phyloP scores from a whole-genome alignment of 257 asterid species.

The Capsicum rhomboideum region DNA sequence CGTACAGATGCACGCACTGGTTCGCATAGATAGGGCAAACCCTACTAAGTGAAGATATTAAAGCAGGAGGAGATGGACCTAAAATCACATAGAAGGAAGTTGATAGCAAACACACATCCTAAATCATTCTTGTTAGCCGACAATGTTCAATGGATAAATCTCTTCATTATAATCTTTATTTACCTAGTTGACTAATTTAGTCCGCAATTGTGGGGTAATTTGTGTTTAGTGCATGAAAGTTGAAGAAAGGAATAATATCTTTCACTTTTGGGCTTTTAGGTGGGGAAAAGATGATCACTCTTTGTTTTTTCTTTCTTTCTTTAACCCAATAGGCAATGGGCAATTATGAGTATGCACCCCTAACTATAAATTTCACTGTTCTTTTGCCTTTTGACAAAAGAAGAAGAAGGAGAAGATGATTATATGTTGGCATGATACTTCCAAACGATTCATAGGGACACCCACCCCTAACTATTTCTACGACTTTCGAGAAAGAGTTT shows the following conservation, averaged over 20 bases:
- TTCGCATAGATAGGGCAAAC: background rate
- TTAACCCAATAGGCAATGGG: background rate
- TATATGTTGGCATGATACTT: background rate
- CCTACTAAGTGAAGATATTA: background rate
- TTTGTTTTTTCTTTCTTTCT: background rate
- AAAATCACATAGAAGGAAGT: background rate
- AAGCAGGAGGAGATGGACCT: background rate
- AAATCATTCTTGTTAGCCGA: background rate
- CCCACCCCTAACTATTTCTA: background rate
- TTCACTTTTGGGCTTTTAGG: background rate
- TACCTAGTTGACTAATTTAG: background rate
- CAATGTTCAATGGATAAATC: background rate
- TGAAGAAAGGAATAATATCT: background rate
- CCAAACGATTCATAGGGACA: background rate
- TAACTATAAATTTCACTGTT: background rate
- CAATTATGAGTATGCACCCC: background rate
- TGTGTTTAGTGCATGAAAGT: background rate
- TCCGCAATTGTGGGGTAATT: constrained; percentile 3
- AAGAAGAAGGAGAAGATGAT: background rate
- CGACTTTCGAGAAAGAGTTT: background rate
- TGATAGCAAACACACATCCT: background rate
- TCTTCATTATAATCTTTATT: background rate
- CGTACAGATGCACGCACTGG: no score
- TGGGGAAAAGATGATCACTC: constrained; percentile 2
- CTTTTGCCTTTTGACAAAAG: background rate